A percentile compares a stretch with the other conserved stretches of the same genome.
phyloP scores from a whole-genome alignment of 2,329 filamentous ascomycete species.

The Bipolaris victoriae region DNA sequence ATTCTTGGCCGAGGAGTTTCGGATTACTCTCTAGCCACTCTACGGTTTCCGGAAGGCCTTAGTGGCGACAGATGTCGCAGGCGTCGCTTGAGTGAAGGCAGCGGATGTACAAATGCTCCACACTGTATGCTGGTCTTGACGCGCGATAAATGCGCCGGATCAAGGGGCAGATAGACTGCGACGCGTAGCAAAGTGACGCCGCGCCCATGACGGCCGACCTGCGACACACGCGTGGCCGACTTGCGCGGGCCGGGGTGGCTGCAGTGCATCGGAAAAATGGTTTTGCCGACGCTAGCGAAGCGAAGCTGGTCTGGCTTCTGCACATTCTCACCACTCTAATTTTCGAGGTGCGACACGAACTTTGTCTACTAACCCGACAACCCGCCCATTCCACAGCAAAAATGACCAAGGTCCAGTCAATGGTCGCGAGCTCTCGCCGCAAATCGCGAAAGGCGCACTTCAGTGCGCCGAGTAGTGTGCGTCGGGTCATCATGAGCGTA shows the following conservation, averaged over 20 bases:
- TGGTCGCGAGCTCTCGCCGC: slow-evolving; percentile 80
- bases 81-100: not conserved
- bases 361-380: slow-evolving; percentile 42
- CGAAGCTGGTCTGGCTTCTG: slow-evolving; percentile 14
- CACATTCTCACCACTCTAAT: slow-evolving; percentile 24
- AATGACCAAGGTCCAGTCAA: slow-evolving; percentile 73
- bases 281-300: slow-evolving; percentile 23
- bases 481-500: slow-evolving; percentile 85
- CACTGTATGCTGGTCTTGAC: not conserved
- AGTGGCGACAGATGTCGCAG: not conserved
- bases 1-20: slow-evolving; percentile 5
- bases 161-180: not conserved
- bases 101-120: not conserved
- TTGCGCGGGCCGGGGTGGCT: not conserved
- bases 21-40: slow-evolving; percentile 9
- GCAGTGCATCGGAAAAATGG: slow-evolving; percentile 9
- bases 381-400: slow-evolving; percentile 51
- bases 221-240: slow-evolving; percentile 2
- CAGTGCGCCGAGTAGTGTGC: slow-evolving; percentile 89
- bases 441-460: slow-evolving; percentile 99
- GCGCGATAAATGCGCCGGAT: slow-evolving; percentile 1
- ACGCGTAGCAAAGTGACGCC: slow-evolving; percentile 16
- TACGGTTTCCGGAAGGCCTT: slow-evolving; percentile 4
- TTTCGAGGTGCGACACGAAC: slow-evolving; percentile 27
- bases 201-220: not conserved